These are phyloP conservation scores for Osmanthus fragrans DNA, from an alignment of 257 asterid genomes.

Conservation along the genomic window DNA sequence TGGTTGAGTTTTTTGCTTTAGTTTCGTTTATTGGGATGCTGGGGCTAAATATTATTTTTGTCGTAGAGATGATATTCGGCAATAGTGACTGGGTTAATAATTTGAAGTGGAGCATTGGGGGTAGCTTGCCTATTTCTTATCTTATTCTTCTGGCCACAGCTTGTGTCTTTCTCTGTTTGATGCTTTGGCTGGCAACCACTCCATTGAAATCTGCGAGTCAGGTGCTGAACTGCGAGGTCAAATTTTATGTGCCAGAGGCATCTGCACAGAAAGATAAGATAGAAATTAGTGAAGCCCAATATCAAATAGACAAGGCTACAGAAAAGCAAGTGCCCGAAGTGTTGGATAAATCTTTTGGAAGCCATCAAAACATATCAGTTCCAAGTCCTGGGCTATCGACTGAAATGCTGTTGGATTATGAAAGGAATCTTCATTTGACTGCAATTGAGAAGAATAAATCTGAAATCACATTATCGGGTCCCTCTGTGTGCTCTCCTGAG, in stretches of 20 bases:
- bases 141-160: constrained; percentile 62
- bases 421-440: constrained; percentile 35
- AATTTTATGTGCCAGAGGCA: constrained; percentile 28
- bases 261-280: constrained; percentile 34
- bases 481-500: constrained; percentile 33
- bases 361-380: constrained; percentile 34
- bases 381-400: constrained; percentile 53
- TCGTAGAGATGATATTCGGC: constrained; percentile 84
- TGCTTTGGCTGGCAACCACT: constrained; percentile 87
- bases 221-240: constrained; percentile 48
- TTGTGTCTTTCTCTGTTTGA: constrained; percentile 56
- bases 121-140: constrained; percentile 60
- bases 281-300: constrained; percentile 37
- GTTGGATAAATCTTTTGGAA: constrained; percentile 39
- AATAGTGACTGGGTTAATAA: constrained; percentile 86
- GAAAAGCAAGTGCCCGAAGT: constrained; percentile 40
- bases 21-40: constrained; percentile 67
- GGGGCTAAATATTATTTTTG: constrained; percentile 67
- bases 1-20: constrained; percentile 62
- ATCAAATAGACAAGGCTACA: constrained; percentile 37
- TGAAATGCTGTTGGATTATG: constrained; percentile 57
- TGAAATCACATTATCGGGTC: constrained; percentile 39
- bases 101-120: constrained; percentile 73
- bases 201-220: constrained; percentile 81
- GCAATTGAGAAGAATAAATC: constrained; percentile 54